Base-by-base conservation (phyloP, 2,329 filamentous ascomycete species). In the Penicillium sp. region DNA sequence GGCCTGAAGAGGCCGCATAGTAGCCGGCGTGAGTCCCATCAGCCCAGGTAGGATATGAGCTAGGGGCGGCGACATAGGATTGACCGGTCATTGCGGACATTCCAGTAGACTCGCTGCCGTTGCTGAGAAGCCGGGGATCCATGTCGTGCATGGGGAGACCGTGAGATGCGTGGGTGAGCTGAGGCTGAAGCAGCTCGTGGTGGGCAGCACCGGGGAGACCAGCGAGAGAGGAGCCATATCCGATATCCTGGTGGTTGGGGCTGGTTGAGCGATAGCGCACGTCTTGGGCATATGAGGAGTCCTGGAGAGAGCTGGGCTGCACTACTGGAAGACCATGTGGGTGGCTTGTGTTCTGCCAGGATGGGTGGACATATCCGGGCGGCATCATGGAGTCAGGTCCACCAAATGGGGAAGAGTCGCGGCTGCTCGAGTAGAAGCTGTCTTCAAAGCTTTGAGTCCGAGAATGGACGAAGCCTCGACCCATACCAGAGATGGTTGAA, bases 271-370 rank as follows among this genome's bases (percentile, higher is more conserved):
- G 76, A 65, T 80, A 73, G 29, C 74, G 70, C 41, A 80, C 64
- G 49, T 79, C 76, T 56, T 79, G 74, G 10, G 74, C 66, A 34
- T 71, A 70, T 2, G 70, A 61, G 16, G 32, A 7, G 2, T 16
- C n/a, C 8, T 58, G 59, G 3, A 64, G 40, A n/a, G 69, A 59
- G 45, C 67, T 73, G 16, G 75, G 76, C 43, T 78, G 76, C 36
- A 79, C 65, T 3, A 72, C 70, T n/a, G 75, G 74, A 53, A 81
- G 79, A 64, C 82, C 83, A 30, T 76, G 78, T 38, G 81, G 80
- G 61, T 83, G 81, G 36, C 71, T 76, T 46, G 75, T 73, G 46
- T 81, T 76, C 13, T 48, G 34, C 74, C 81, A 85, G 1, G 77
- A 75, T 2, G 79, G 79, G 57, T 70, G 73, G 42, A 77, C 70